Percentiles rank a stretch among this genome's conserved stretches.
These are phyloP conservation scores for Tolypocladium guangdongense DNA, from an alignment of 2,329 filamentous ascomycete species.

Conservation along the genomic window DNA sequence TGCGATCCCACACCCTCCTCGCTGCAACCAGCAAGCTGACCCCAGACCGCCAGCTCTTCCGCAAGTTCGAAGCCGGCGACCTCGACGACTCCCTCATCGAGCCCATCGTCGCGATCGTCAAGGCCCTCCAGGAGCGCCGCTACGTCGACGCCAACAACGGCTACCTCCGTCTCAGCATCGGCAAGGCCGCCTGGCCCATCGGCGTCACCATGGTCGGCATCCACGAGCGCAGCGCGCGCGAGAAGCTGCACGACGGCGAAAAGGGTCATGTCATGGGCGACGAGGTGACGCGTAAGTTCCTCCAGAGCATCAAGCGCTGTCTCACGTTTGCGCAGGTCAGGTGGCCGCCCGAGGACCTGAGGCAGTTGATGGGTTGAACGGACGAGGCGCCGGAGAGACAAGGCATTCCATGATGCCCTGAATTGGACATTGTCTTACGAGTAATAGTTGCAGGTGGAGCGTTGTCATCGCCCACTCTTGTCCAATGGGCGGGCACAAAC, in stretches of 20 bases:
- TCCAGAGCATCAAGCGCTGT: constrained; percentile 96
- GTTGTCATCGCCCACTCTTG: not conserved
- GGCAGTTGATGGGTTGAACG: constrained; percentile 75
- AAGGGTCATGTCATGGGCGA: constrained; percentile 96
- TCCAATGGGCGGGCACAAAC: not conserved
- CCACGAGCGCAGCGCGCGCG: constrained; percentile 88
- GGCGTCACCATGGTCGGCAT: constrained; percentile 99
- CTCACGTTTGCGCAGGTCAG: constrained; percentile 92
- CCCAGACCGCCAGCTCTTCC: constrained; percentile 50
- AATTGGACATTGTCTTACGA: not conserved
- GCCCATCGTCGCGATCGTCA: constrained; percentile 83
- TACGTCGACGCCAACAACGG: constrained; percentile 97
- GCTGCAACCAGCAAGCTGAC: not conserved
- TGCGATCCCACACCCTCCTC: constrained; percentile 1
- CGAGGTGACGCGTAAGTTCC: constrained; percentile 86
- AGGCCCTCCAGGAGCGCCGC: constrained; percentile 76
- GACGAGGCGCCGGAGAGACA: not conserved
- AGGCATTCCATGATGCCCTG: not conserved
- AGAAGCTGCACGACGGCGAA: constrained; percentile 83
- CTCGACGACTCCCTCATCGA: constrained; percentile 69
- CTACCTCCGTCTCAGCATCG: constrained; percentile 85
- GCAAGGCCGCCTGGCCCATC: constrained; percentile 96
- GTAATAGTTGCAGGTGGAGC: not conserved
- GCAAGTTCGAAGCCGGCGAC: constrained; percentile 73
- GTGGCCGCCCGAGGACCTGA: constrained; percentile 86